Evolutionary conservation across 805 yeast genomes (phyloP), one percentile per base, ranked within the genome.

Genomic region (Nakazawaea molendinolei): DNA sequence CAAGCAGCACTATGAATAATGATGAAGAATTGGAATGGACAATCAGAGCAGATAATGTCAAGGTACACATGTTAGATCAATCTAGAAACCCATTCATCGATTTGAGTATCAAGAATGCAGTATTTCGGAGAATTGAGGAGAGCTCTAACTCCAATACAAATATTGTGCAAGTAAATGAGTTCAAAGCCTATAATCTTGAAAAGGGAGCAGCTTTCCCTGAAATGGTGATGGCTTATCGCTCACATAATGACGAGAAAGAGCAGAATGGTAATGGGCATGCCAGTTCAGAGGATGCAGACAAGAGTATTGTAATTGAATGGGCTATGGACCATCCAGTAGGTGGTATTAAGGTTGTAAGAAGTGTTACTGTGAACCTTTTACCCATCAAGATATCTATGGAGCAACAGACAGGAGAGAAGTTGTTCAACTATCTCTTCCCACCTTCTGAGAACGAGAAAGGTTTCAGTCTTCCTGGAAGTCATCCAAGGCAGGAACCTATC

Each of bases 301-400:
- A 51, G 29, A 55, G 74, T 42, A 53, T 79, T 6, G 55, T 58
- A 5, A 55, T 78, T 2, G 51, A 59, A 8, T 89, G 97, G 97
- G 71, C 75, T n/a, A 74, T 83, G 78, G 72, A 81, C 35, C 75
- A 73, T 37, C 86, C 95, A 0, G 81, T 90, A 38, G 97, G 96
- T 22, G 97, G 97, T 8, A 86, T 89, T 34, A 72, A 83, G n/a
- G 78, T 89, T 17, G 65, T 89, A 59, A 77, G 76, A 41, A 61
- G 69, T 34, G 78, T 86, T 17, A 73, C 73, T 24, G 63, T 85
- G 14, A 55, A 60, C 2, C 54, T 86, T 13, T 68, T 71, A 35
- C 95, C 95, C 1, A 48, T 89, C 42, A 75, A 74, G 41, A 47
- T 90, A 3, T 82, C 79, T 44, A 53, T 90, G 25, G 97, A 89